Evolutionary conservation across 2,329 filamentous ascomycete species (phyloP), one percentile per base, ranked within the genome.

Genomic region (Graphiopsis chlorocephala): DNA sequence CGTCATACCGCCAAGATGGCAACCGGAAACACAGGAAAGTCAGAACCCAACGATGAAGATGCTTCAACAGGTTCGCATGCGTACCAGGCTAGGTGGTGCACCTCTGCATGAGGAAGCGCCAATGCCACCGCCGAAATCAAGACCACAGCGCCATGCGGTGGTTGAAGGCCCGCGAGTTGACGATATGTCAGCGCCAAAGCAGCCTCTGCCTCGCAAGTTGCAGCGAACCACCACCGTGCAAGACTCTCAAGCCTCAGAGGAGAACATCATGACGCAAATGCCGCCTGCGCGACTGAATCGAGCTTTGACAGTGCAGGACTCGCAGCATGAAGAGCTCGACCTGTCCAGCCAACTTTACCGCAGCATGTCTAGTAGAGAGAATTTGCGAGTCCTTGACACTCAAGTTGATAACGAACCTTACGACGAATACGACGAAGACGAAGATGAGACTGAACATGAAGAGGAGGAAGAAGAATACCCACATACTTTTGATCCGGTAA

Each of bases 401-500:
- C 60, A 62, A 55, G 33, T 33, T n/a, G 12, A 47, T 29, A 35
- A 64, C 20, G 64, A 67, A 28, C 47, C 58, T 23, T 56, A 67
- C 48, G 52, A 66, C n/a, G 53, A 66, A 12, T 28, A 64, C 23
- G 60, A 64, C 20, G 45, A 50, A n/a, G 38, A 65, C 31, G 53
- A 28, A 23, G 53, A 52, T 5, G 48, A 65, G 6, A 35, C 61
- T 23, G 60, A 66, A 47, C 14, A 23, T 2, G 42, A 48, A 23
- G 45, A 65, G 23, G 62, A 48, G 15, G 63, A 57, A 10, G 50
- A 66, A 23, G 62, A 35, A n/a, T 58, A 57, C n/a, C 55, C 42
- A 55, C 60, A 52, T 25, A 69, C 69, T 12, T 72, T 66, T 60
- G 69, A 72, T 48, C 70, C 70, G 45, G 69, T 64, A 6, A 63